These are phyloP conservation scores for Coniochaeta prunicola DNA, from an alignment of 2,329 filamentous ascomycete species.

Conservation along the genomic window DNA sequence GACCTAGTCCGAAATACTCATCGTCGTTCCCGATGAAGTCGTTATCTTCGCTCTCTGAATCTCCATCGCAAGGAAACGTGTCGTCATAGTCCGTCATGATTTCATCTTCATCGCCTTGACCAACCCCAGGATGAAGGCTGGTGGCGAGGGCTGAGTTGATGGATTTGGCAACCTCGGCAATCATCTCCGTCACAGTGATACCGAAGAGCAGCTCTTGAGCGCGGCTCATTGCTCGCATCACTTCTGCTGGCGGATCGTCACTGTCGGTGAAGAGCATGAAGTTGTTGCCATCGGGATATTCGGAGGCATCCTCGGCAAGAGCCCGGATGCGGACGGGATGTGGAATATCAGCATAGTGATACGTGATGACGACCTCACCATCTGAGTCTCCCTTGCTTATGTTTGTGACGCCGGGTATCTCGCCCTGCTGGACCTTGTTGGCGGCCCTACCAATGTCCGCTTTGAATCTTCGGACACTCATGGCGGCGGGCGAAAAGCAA, in stretches of 20 bases:
- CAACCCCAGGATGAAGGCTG: slow-evolving; percentile 22
- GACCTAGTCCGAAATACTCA: slow-evolving; percentile 20
- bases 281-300: slow-evolving; percentile 28
- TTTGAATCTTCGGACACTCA: slow-evolving; percentile 62
- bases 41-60: slow-evolving; percentile 9
- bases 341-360: slow-evolving; percentile 19
- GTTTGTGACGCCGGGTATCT: slow-evolving; percentile 40
- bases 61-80: slow-evolving; percentile 11
- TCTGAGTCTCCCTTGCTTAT: slow-evolving; percentile 61
- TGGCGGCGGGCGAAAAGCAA: slow-evolving; percentile 21
- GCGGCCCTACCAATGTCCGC: slow-evolving; percentile 42
- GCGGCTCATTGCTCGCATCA: background rate
- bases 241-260: slow-evolving; percentile 21
- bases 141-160: background rate
- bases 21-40: slow-evolving; percentile 16
- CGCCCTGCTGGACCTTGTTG: slow-evolving; percentile 24
- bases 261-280: slow-evolving; percentile 37
- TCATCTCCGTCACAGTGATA: background rate
- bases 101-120: slow-evolving; percentile 15
- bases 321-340: slow-evolving; percentile 27
- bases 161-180: background rate
- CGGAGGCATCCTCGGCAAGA: slow-evolving; percentile 25
- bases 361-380: slow-evolving; percentile 62
- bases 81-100: slow-evolving; percentile 3
- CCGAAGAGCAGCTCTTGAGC: background rate